Evolutionary conservation across 306 rosid genomes (phyloP).

Genomic region (Prunus mira): DNA sequence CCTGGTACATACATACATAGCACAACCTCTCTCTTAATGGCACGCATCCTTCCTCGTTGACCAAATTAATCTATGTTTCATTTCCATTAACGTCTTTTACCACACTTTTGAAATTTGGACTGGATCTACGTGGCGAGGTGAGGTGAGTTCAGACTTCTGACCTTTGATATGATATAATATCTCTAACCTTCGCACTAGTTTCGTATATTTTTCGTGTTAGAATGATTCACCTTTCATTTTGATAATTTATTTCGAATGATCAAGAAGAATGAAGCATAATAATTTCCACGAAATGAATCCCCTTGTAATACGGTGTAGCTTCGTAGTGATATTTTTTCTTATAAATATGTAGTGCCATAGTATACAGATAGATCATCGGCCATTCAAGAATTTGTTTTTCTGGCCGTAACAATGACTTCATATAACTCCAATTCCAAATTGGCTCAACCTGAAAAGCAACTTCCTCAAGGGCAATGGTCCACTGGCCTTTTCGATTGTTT

Average conservation of each 20-base stretch:
- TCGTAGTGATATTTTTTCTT: too few species aligned
- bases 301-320: neutral
- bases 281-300: neutral
- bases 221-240: neutral
- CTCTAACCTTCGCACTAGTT: neutral
- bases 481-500: conserved; percentile 34
- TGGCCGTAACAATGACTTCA: neutral
- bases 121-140: too few species aligned
- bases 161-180: neutral
- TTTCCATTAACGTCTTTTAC: neutral
- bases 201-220: neutral
- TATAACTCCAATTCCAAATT: neutral
- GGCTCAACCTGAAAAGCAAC: neutral
- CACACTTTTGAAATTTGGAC: too few species aligned
- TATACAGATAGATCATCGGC: too few species aligned
- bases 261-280: too few species aligned
- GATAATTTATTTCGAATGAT: neutral
- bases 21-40: too few species aligned
- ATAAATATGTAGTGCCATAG: too few species aligned
- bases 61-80: neutral
- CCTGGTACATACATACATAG: neutral
- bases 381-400: neutral
- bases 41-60: too few species aligned
- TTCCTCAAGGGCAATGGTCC: conserved; percentile 27
- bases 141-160: too few species aligned